Percentiles rank a stretch among this genome's conserved stretches.
Conservation (phyloP, 305 asterid genomes). For the Fraxinus latifolia region DNA sequence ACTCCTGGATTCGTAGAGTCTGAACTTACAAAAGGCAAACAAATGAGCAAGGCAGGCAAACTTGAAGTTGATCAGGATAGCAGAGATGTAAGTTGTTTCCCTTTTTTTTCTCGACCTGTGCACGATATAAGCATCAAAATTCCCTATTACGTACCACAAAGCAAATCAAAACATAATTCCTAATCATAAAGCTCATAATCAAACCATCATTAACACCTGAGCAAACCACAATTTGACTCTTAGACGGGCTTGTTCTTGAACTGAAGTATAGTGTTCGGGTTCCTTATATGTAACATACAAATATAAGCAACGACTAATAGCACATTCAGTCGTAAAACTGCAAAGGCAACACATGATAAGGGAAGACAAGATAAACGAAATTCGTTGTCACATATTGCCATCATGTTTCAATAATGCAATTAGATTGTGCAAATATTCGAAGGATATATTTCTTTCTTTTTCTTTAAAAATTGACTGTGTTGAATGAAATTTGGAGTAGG, state of each 20-base stretch:
- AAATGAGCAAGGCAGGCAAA: slow-evolving; percentile 40
- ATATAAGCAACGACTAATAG: neutral
- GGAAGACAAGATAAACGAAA: neutral
- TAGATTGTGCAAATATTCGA: neutral
- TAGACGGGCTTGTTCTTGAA: neutral
- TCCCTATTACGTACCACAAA: neutral
- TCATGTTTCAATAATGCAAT: neutral
- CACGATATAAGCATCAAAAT: neutral
- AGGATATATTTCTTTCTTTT: neutral
- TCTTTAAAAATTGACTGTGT: neutral
- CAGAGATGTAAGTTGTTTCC: slow-evolving; percentile 52
- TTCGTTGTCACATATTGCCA: neutral
- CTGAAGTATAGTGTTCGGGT: neutral
- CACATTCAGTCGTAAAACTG: neutral
- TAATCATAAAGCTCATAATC: neutral
- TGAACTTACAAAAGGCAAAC: slow-evolving; percentile 62
- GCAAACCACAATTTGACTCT: neutral
- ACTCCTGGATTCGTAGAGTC: slow-evolving; percentile 74
- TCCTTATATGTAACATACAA: neutral
- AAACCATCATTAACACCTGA: neutral
- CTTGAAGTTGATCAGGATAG: slow-evolving; percentile 44
- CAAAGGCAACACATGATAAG: neutral
- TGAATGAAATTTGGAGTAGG: slow-evolving; percentile 32
- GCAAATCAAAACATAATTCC: neutral
- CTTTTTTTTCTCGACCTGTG: neutral